Evolutionary conservation across 2,329 filamentous ascomycete species (phyloP), one percentile per base, ranked within the genome.

Genomic region (Talaromyces sp.): DNA sequence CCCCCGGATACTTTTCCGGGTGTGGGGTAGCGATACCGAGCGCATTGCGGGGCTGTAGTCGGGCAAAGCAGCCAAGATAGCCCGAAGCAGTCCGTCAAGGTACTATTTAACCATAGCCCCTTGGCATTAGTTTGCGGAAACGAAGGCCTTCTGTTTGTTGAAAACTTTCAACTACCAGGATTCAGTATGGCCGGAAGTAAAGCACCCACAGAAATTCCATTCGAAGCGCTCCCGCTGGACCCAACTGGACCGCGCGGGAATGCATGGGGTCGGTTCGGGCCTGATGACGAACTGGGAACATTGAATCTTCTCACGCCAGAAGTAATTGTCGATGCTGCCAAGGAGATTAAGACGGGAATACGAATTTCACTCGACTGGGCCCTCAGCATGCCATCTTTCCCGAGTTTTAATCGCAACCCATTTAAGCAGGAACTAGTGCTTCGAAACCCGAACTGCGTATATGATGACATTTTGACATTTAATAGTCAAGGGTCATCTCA

Each of bases 251-350:
- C 80, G 4, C 72, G 69, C 2, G 77, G 78, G 13, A 83, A 83
- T 48, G 80, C 81, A 4, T 84, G 82, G 82, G 80, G 80, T 2
- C 75, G 80, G 6, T 83, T 80, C 55, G 81, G 81, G 11, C 61
- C 68, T 5, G 54, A 73, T 4, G 82, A 84, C 51, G 69, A 82
- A 59, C 71, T 82, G 5, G 82, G 82, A 27, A 80, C 77, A 41
- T 66, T 84, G 3, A 83, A 84, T 59, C 71, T 81, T 3, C 71
- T 84, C 41, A 83, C 80, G 0, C 73, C 76, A 1, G 60, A 68
- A 17, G 70, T 71, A 6, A 68, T 79, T 16, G 70, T 71, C 7
- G 62, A 69, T 13, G 77, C 77, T 0, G 73, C 76, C 0, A 68
- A 69, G 14, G 77, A 80, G 56, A 80, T 81, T 55, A 65, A 66